These are phyloP conservation scores for Leccinum ponderosum DNA, from an alignment of 1,284 basidiomycete genomes.

Conservation along the genomic window DNA sequence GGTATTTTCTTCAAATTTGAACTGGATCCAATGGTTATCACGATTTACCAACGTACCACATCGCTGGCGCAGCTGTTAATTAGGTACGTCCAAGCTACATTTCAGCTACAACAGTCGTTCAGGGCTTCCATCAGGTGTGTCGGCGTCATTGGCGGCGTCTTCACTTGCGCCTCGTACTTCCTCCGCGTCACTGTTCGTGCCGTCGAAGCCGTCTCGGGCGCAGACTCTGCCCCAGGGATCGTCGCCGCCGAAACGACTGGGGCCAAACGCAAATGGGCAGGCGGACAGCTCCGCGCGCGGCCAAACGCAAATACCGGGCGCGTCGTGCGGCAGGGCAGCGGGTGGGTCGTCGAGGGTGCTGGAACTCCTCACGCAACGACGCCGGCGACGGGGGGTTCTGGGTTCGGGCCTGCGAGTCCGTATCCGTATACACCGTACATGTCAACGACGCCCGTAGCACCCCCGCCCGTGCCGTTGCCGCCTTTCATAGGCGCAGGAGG, in stretches of 20 bases:
- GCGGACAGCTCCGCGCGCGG: constrained; percentile 47
- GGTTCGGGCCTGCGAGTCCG: constrained; percentile 26
- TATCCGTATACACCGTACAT: constrained; percentile 37
- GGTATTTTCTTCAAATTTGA: constrained; percentile 99
- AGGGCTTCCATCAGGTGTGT: constrained; percentile 46
- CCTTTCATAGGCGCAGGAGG: not conserved
- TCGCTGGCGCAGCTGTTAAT: constrained; percentile 82
- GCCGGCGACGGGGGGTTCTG: constrained; percentile 37
- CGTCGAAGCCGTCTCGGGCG: constrained; percentile 65
- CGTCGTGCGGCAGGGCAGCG: constrained; percentile 41
- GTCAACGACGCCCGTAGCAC: constrained; percentile 16
- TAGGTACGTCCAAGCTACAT: constrained; percentile 45
- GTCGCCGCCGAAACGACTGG: constrained; percentile 64
- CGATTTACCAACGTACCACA: constrained; percentile 86
- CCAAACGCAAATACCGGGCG: constrained; percentile 19
- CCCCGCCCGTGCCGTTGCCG: not conserved
- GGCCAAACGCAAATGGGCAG: constrained; percentile 49
- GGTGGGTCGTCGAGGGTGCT: constrained; percentile 46
- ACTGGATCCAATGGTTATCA: constrained; percentile 86
- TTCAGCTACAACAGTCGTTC: not conserved
- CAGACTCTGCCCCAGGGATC: constrained; percentile 54
- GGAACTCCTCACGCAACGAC: constrained; percentile 29
- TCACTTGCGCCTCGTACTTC: constrained; percentile 78
- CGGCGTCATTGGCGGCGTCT: constrained; percentile 80
- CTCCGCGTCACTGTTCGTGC: constrained; percentile 67